These are phyloP conservation scores for Suillus fuscotomentosus DNA, from an alignment of 768 basidiomycete genomes.

Conservation along the genomic window DNA sequence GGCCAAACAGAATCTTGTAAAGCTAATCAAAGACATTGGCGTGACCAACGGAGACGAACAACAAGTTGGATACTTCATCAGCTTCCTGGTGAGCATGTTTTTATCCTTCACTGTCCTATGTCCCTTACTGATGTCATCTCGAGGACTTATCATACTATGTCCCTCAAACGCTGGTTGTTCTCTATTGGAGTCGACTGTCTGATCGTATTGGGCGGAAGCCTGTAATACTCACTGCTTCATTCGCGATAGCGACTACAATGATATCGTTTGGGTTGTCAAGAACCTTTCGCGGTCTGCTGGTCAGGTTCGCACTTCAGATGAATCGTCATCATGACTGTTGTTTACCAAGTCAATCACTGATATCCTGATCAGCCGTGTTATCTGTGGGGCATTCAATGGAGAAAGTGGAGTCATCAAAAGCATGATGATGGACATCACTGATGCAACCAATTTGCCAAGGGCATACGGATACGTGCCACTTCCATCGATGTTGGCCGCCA, in stretches of 20 bases:
- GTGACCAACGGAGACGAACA: background rate
- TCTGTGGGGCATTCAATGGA: background rate
- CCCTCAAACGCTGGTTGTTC: conserved; percentile 64
- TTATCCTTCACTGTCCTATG: background rate
- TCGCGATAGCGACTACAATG: conserved; percentile 67
- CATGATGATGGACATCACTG: background rate
- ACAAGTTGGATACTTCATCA: background rate
- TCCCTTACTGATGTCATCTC: background rate
- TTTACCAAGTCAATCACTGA: background rate
- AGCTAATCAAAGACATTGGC: background rate
- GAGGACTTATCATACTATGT: conserved; percentile 77
- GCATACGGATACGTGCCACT: background rate
- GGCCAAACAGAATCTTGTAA: background rate
- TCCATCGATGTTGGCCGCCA: background rate
- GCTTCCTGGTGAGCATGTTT: background rate
- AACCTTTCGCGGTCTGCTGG: conserved; percentile 59
- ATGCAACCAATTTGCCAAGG: background rate
- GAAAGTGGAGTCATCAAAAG: background rate
- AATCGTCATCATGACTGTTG: background rate
- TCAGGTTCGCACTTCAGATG: conserved; percentile 8
- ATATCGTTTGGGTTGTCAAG: conserved; percentile 66
- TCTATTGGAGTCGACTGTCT: conserved; percentile 72
- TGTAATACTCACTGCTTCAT: conserved; percentile 61
- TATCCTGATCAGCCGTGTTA: background rate
- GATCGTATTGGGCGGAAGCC: conserved; percentile 73